Base-by-base conservation (phyloP, 2,329 filamentous ascomycete genomes). In the Epichloe uncinata region DNA sequence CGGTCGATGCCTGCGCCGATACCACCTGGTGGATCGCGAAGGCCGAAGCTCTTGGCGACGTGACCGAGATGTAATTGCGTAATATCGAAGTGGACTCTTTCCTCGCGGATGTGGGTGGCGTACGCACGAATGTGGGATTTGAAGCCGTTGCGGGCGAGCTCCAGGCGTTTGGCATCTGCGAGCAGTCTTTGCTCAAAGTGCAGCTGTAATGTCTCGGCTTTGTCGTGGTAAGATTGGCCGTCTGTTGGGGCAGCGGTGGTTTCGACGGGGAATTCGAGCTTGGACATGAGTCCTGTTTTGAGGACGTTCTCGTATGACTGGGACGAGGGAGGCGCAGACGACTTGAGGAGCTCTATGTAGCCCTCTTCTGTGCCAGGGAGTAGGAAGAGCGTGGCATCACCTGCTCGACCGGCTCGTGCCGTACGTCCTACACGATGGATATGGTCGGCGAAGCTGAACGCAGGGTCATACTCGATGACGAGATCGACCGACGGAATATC, bases 401-500 rank as follows among this genome's bases (percentile, higher is more conserved):
- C 93, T 11, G 91, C 79, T 5, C 87, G 84, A 15, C 93, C 93
- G 1, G 94, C 87, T 73, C 93, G 87, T 3, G 93, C 93, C 11
- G 93, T 98, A 65, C 93, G 85, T 49, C 93, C 93, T 50, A 97
- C 87, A 50, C 93, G 84, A 69, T 98, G 93, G 7, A 96, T 77
- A 65, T 98, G 93, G 65, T 98, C 93, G 53, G 90, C 86, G 22
- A 88, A 82, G 62, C 85, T 88, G 68, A 97, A 97, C 2, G 93
- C 87, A 0, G 93, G 90, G 62, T 98, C 93, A 63, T 95, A 97
- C 65, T 98, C 93, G 50, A 98, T 79, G 46, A 98, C 89, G 18
- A 96, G 75, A 64, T 98, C 93, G 47, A 98, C 87, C 47, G 93
- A 91, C 1, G 91, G 91, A 15, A 98, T 79, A 72, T 98, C 93